Evolutionary conservation across 2,329 filamentous ascomycete species (phyloP).

Genomic region (Arthroderma sp.): DNA sequence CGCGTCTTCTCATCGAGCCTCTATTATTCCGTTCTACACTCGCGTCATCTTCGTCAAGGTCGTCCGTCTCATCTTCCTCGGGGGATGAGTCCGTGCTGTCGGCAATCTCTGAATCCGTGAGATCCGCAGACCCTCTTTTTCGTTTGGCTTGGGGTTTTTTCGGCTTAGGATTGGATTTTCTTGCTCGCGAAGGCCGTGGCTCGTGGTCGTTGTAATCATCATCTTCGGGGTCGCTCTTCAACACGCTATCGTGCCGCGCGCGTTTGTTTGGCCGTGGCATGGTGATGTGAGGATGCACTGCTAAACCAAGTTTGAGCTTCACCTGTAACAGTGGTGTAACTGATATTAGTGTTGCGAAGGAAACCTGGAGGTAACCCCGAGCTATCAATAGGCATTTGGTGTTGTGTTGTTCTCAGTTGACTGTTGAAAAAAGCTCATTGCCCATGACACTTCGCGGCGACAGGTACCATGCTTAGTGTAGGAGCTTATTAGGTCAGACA

Average conservation of each 20-base stretch:
- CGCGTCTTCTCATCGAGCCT: slow-evolving; percentile 43
- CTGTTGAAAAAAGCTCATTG: too few relatives aligned
- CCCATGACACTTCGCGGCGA: too few relatives aligned
- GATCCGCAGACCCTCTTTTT: too few relatives aligned
- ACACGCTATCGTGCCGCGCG: not conserved
- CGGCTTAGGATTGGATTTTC: slow-evolving; percentile 19
- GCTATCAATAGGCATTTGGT: too few relatives aligned
- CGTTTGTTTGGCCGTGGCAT: not conserved
- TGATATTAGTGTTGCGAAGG: too few relatives aligned
- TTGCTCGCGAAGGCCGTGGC: slow-evolving; percentile 17
- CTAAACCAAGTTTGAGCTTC: too few relatives aligned
- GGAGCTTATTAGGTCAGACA: too few relatives aligned
- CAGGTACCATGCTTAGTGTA: too few relatives aligned
- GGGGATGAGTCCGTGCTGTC: slow-evolving; percentile 24
- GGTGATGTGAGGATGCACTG: not conserved
- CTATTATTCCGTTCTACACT: slow-evolving; percentile 40
- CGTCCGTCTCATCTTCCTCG: slow-evolving; percentile 17
- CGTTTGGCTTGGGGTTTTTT: slow-evolving; percentile 13
- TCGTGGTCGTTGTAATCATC: slow-evolving; percentile 31
- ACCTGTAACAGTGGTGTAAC: too few relatives aligned
- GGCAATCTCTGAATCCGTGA: slow-evolving; percentile 29
- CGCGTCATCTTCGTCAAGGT: slow-evolving; percentile 30
- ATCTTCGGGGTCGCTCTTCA: slow-evolving; percentile 18
- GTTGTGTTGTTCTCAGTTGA: too few relatives aligned
- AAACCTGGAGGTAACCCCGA: too few relatives aligned